Evolutionary conservation across 2,329 filamentous ascomycete genomes (phyloP), one percentile per base, ranked within the genome.

Genomic region (Epichloe festucae): DNA sequence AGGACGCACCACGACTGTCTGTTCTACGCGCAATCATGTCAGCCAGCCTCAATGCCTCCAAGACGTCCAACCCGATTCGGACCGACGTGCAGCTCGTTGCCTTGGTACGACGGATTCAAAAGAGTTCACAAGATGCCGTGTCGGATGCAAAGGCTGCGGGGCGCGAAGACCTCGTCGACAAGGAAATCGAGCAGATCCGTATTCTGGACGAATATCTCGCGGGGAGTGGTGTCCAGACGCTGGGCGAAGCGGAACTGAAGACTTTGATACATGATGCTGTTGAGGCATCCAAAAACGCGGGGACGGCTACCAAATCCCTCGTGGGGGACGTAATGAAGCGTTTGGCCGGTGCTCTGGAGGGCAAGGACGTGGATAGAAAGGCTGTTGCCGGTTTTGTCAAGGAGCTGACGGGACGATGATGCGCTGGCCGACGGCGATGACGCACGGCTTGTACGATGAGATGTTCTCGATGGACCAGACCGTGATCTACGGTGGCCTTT

Each of bases 11-110:
- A 27, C 80, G 84, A 2, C 78, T 90, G 27, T 70, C 77, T 40
- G 85, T 87, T 39, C 75, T 91, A 47, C 84, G 87, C 58, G 67
- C 75, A 41, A 70, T 90, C 55, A 75, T 90, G 56, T 74, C 84
- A 35, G 78, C 84, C 55, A 81, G 85, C 55, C 81, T 83, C 59
- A 90, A 89, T 67, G 82, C 84, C 36, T 84, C 81, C 64, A 90
- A 90, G 69, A 88, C 85, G 14, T 63, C 75, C 40, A 73, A 70
- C 40, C 86, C 87, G n/a, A 79, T 90, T 61, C 73, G 71, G 51
- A 86, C 80, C 21, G 85, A 91, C 65, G 74, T 77, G 56, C 79
- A 85, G 61, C 73, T 91, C 51, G 77, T 89, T 31, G 70, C 74
- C 7, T 71, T 90, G 47, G 74, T 93, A 52, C 76, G 79, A 56